These are phyloP conservation scores for Penicillium antarcticum DNA, from an alignment of 495 filamentous ascomycete genomes.

Conservation along the genomic window DNA sequence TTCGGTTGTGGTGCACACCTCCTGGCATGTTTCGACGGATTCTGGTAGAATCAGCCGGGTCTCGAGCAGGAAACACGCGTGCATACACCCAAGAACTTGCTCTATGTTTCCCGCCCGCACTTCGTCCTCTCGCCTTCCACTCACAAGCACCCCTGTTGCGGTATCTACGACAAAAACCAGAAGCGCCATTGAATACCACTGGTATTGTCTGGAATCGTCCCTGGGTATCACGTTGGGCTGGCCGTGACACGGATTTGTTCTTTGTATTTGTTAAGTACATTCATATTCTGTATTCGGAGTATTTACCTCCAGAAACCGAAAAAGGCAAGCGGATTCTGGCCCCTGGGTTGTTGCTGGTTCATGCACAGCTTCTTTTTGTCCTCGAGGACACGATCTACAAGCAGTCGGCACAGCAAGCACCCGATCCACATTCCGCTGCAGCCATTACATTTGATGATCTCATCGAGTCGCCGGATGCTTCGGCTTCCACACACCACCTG, in stretches of 20 bases:
- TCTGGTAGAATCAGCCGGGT: constrained; percentile 59
- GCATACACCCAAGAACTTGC: constrained; percentile 54
- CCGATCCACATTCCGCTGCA: constrained; percentile 53
- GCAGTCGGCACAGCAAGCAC: constrained; percentile 46
- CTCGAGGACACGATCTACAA: constrained; percentile 86
- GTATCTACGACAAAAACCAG: constrained; percentile 64
- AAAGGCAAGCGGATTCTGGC: constrained; percentile 61
- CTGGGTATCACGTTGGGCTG: constrained; percentile 85
- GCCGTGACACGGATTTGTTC: constrained; percentile 87
- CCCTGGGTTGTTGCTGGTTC: constrained; percentile 78
- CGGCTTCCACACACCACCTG: constrained; percentile 63
- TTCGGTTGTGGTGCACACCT: constrained; percentile 76
- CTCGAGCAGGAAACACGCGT: constrained; percentile 34
- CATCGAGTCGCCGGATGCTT: constrained; percentile 64
- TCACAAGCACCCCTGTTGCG: constrained; percentile 60
- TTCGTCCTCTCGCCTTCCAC: constrained; percentile 70
- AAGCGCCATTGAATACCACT: constrained; percentile 63
- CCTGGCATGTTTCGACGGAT: constrained; percentile 65
- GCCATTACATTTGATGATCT: constrained; percentile 75
- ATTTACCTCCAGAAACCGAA: constrained; percentile 64
- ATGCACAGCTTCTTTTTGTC: constrained; percentile 78
- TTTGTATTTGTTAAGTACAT: constrained; percentile 94
- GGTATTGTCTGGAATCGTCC: constrained; percentile 82
- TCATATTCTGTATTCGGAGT: constrained; percentile 77
- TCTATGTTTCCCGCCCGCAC: constrained; percentile 65